phyloP scores from a whole-genome alignment of 1,139 yeast genomes.

The Saccharomyces uvarum region DNA sequence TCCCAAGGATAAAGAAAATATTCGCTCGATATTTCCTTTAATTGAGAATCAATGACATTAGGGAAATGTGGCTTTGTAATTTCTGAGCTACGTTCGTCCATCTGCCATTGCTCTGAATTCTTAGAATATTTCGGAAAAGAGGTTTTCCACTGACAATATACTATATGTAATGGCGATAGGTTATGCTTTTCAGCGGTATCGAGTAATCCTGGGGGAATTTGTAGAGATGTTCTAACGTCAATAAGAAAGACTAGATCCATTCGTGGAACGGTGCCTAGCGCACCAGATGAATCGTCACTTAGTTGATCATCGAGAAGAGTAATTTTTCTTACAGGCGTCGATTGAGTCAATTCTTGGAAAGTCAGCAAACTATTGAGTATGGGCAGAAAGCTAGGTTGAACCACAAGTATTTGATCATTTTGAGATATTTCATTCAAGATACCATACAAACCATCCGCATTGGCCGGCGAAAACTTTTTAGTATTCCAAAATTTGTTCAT shows the following conservation, averaged over 20 bases:
- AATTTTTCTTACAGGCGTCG: constrained; percentile 24
- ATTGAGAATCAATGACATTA: constrained; percentile 15
- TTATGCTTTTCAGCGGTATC: constrained; percentile 6
- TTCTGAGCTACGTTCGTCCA: not conserved
- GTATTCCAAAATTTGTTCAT: constrained; percentile 24
- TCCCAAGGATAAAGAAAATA: constrained; percentile 17
- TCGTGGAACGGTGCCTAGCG: constrained; percentile 9
- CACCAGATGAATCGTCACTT: constrained; percentile 10
- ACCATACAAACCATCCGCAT: constrained; percentile 13
- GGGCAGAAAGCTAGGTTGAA: constrained; percentile 19
- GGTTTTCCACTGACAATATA: constrained; percentile 19
- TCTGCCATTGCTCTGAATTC: not conserved
- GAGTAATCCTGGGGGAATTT: constrained; percentile 12
- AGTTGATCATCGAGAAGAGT: constrained; percentile 19
- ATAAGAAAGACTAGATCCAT: constrained; percentile 22
- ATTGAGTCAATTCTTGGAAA: constrained; percentile 22
- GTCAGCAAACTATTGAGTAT: constrained; percentile 19
- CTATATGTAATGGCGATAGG: constrained; percentile 15
- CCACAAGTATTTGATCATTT: constrained; percentile 18
- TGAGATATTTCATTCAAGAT: constrained; percentile 14
- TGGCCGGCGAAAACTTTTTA: constrained; percentile 16
- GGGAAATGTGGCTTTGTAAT: constrained; percentile 14
- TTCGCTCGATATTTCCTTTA: constrained; percentile 6
- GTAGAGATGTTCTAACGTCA: constrained; percentile 23
- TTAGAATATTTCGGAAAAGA: not conserved